Evolutionary conservation across 2,329 filamentous ascomycete species (phyloP).

Genomic region (Apiospora pterosperma): DNA sequence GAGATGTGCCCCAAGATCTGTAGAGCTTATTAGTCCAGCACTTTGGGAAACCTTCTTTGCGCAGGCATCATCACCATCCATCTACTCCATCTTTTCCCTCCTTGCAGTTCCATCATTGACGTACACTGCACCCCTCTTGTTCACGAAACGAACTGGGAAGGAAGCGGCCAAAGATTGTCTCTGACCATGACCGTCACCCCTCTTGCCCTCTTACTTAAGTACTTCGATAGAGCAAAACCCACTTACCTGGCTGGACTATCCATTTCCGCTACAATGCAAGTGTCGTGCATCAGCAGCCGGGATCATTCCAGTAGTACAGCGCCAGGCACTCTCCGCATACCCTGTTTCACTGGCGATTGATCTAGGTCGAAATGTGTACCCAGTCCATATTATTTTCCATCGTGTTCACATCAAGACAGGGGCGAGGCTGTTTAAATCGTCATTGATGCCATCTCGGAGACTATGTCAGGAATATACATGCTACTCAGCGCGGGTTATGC

Average conservation of each 20-base stretch:
- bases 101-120: not conserved
- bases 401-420: not conserved
- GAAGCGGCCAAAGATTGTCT: not conserved
- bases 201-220: no score
- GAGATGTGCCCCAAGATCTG: conserved; percentile 12
- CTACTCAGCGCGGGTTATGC: not conserved
- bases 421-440: not conserved
- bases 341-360: not conserved
- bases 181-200: not conserved
- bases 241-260: conserved; percentile 1
- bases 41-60: conserved; percentile 1
- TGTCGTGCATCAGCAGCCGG: not conserved
- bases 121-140: not conserved
- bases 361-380: not conserved
- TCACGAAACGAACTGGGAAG: not conserved
- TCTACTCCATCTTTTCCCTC: not conserved
- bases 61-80: not conserved
- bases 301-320: not conserved
- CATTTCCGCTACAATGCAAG: conserved; percentile 1
- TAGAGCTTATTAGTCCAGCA: conserved; percentile 9
- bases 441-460: not conserved
- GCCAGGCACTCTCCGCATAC: conserved; percentile 1
- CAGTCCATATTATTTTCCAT: not conserved
- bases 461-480: no score
- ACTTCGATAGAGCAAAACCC: not conserved